Evolutionary conservation across 371 early-diverging fungal species (phyloP), one percentile per base, ranked within the genome.

Genomic region (Mortierella sp.): DNA sequence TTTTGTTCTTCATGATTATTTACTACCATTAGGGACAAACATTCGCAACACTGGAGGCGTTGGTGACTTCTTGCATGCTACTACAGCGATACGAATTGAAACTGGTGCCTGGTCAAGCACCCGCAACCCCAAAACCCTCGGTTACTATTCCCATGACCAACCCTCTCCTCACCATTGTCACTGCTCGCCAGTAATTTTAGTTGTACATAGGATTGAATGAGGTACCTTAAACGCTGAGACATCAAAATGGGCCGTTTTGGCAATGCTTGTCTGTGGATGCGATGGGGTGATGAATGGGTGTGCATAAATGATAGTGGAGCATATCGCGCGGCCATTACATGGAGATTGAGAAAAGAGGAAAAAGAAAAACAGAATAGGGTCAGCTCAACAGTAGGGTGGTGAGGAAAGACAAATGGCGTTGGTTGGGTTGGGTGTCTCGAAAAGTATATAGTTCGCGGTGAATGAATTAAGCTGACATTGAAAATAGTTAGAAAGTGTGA

Each of bases 21-120:
- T 32, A 8, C 29, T 27, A 56, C 29, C 27, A 41, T 16, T 18
- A 68, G 41, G 79, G 89, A 2, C 91, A 92, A 84, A 86, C 89
- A 35, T 87, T 92, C 43, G 92, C 91, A 0, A 92, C 90, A 7
- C 76, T 92, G 38, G 92, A 91, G 75, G 89, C 90, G 0, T 54
- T 92, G 46, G 89, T 91, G 32, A 91, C 91, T 24, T 88, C 91
- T 24, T 82, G 82, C 41, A 80, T 89, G 80, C 63, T 91, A 65
- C 51, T 91, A 11, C 90, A 89, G 71, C 71, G 83, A 2, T 91
- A 89, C 81, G 48, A 82, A 21, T 89, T 91, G 74, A 48, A 72
- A 18, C 75, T 88, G n/a, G 78, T 79, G 12, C 90, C 91, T 27
- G 87, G 82, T 44, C 90, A 90, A 68, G 44, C 72, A 8, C 65